Base-by-base conservation (phyloP, 306 rosid genomes). In the Mimosa pudica region DNA sequence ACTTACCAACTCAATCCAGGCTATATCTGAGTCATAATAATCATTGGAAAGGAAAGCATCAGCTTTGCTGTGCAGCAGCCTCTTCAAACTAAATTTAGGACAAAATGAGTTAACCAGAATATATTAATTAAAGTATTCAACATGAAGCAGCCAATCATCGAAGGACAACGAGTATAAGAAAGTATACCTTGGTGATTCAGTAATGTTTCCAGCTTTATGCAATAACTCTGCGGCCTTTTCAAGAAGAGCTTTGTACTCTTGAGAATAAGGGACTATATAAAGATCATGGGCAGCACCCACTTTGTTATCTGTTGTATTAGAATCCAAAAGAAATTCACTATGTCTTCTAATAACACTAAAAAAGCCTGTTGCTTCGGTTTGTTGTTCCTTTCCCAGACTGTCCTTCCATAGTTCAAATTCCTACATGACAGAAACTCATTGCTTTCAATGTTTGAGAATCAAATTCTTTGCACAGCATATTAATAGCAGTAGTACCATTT, bases 1-100 rank as follows among this genome's bases (percentile, higher is more conserved):
- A 92, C 98, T 77, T 79, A 95, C 98, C 98, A 95, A 89, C 82
- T 88, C 89, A 92, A 92, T 90, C 98, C 98, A 95, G 30, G 97
- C 96, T 73, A 95, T 77, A 82, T 95, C 98, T 4, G 98, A 95
- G 68, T 87, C 90, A 82, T 95, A 92, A 84, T 95, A 92, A 67
- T 95, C 94, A 85, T 95, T 92, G 65, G 98, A 95, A 78, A 90
- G 92, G 84, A 92, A 91, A 78, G 98, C 95, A 84, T 89, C 84
- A 32, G 97, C 98, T 89, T 90, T 92, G 89, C 97, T 81, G 82
- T 89, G 96, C 49, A 95, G 92, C 83, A 92, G 87, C 83, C 88
- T 89, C 92, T 90, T 90, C 92, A 95, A 92, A 82, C 98, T 95
- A 70, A 84, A 85, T 33, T 76, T 58, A 42, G 75, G 67, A 82